These are phyloP conservation scores for Pseudonectria buxi DNA, from an alignment of 2,329 filamentous ascomycete genomes.

Conservation along the genomic window DNA sequence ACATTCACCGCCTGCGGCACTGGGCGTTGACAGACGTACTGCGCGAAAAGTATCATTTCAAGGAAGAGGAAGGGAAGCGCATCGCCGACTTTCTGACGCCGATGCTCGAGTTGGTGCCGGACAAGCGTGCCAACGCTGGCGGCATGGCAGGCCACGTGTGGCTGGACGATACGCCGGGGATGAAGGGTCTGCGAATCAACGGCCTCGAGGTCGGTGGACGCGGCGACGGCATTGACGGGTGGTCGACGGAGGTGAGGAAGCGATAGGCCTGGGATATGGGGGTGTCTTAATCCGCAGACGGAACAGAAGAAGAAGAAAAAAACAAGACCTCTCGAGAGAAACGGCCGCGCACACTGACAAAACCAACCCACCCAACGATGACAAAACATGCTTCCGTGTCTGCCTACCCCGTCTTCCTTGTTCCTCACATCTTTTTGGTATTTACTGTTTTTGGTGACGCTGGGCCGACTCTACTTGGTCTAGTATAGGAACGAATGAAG, in stretches of 20 bases:
- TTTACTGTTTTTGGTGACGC: slow-evolving; percentile 2
- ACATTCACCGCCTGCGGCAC: slow-evolving; percentile 92
- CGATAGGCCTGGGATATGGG: slow-evolving; percentile 40
- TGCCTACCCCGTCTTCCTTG: too few species aligned
- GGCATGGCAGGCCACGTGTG: slow-evolving; percentile 86
- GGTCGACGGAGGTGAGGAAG: slow-evolving; percentile 83
- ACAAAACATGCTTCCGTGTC: too few species aligned
- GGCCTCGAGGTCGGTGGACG: slow-evolving; percentile 69
- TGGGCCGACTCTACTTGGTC: slow-evolving; percentile 8
- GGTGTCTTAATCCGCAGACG: slow-evolving; percentile 11
- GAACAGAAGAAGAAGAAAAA: slow-evolving; percentile 7
- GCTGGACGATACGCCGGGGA: slow-evolving; percentile 78
- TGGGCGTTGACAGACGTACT: slow-evolving; percentile 93
- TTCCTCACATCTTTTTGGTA: too few species aligned
- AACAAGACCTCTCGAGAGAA: slow-evolving; percentile 4
- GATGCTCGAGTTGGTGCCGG: slow-evolving; percentile 84
- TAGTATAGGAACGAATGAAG: slow-evolving; percentile 8
- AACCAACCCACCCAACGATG: too few species aligned
- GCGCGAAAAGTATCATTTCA: slow-evolving; percentile 94
- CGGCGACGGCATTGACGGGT: slow-evolving; percentile 90
- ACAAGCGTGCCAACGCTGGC: slow-evolving; percentile 87
- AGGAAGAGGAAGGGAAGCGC: slow-evolving; percentile 68
- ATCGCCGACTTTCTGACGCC: slow-evolving; percentile 79
- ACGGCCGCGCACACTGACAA: too few species aligned
- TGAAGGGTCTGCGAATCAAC: slow-evolving; percentile 72